Base-by-base conservation (phyloP, 257 asterid genomes). In the Handroanthus guayacan region DNA sequence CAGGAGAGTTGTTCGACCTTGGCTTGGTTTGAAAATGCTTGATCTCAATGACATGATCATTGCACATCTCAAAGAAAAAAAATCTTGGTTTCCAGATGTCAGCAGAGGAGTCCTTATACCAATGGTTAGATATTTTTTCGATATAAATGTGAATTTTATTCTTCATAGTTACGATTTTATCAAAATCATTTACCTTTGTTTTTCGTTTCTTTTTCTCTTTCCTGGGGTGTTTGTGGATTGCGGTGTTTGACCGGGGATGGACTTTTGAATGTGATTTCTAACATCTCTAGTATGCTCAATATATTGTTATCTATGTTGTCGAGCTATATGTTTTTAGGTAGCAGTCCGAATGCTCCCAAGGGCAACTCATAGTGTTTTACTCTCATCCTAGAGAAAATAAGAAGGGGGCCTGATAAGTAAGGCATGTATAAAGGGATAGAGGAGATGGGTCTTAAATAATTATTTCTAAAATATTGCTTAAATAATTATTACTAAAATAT, bases 1-100 rank as follows among this genome's bases (percentile, higher is more conserved):
- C 89, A 94, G 98, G 89, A 90, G 96, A 82, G 97, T 94, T 83
- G 94, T 94, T 71, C 89, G 98, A 45, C 96, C 98, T 38, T 94
- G 98, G 98, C 89, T 92, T 77, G 98, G 98, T 52, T 62, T 94
- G 73, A 92, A 89, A 87, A 92, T 92, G 97, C 80, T 92, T 83
- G 97, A 90, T 86, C 97, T 94, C 74, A 94, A 90, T 80, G 92
- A 89, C 74, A 86, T 88, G 92, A 84, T 94, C 72, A 76, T 84
- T 72, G 92, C 94, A 17, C 94, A 88, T 81, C 91, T 94, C 57
- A 90, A 90, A 87, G 96, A 94, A 82, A 86, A 75, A 84, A 86
- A 84, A 79, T 78, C 93, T 45, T 79, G 90, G 39, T 87, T 94
- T 81, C 90, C 97, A 51, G 85, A 88, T 69, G 87, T 94, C 72